Percentiles rank a stretch among this genome's conserved stretches.
Conservation (phyloP, 441 rosid species). For the Mallotus repandus region DNA sequence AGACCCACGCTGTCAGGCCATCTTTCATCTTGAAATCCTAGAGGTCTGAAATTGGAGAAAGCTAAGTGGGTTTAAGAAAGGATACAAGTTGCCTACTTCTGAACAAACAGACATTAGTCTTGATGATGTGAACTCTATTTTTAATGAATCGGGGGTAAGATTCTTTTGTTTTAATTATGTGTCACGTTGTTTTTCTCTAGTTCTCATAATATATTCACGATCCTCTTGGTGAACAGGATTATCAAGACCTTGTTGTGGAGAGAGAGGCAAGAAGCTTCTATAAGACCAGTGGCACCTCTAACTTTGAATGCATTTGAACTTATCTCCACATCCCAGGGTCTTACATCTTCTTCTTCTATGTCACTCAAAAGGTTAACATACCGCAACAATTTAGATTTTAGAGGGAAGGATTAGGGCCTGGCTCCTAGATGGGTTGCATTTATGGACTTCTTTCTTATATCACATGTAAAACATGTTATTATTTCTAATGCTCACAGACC, state of each 20-base stretch:
- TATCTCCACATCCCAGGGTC: conserved; percentile 95
- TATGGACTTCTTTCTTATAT: too few relatives aligned
- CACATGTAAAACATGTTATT: too few relatives aligned
- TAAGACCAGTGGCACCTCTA: conserved; percentile 54
- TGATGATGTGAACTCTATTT: conserved; percentile 84
- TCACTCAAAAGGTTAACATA: too few relatives aligned
- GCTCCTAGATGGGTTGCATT: too few relatives aligned
- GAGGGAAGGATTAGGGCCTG: too few relatives aligned
- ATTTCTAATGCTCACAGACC: too few relatives aligned
- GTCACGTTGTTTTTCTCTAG: neutral
- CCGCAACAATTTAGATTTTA: too few relatives aligned
- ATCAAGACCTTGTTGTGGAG: conserved; percentile 86
- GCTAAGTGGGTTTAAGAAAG: conserved; percentile 99
- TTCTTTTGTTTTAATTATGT: conserved; percentile 18
- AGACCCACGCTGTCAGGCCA: too few relatives aligned
- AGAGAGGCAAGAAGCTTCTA: conserved; percentile 61
- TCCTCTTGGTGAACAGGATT: conserved; percentile 45
- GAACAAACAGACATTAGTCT: conserved; percentile 75
- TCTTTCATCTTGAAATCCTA: too few relatives aligned
- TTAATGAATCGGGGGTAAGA: conserved; percentile 75
- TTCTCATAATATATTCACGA: conserved; percentile 12
- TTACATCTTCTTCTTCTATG: too few relatives aligned
- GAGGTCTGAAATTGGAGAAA: too few relatives aligned
- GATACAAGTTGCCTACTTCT: conserved; percentile 81
- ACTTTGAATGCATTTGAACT: conserved; percentile 99